Base-by-base conservation (phyloP, 495 filamentous ascomycete species). In the Penicillium cinerascens region DNA sequence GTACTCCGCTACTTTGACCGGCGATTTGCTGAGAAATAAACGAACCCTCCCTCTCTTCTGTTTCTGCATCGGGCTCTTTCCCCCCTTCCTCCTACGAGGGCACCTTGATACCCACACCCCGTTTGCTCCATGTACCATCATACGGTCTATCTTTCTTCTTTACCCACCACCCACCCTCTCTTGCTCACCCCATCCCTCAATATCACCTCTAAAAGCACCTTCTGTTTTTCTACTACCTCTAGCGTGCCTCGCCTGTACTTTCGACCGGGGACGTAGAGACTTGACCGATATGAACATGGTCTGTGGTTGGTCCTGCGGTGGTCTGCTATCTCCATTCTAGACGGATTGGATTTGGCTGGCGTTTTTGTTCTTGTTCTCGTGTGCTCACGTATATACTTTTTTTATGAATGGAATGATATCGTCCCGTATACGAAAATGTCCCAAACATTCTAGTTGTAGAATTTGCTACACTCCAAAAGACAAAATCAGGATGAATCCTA, bases 1-100 rank as follows among this genome's bases (percentile, higher is more conserved):
- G 89, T 93, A 25, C 66, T 95, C 49, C 88, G 87, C 56, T 84
- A 85, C 50, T 90, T 95, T 63, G 90, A 95, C 63, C 79, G 88
- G 35, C 67, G 89, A 36, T 95, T 95, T 45, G 70, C 72, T 21
- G 69, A 75, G 50, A 75, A 76, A 64, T 74, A 64, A 67, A 51
- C 18, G 18, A 47, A 47, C 13, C 20, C 25, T 47, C 17, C 25
- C 46, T 54, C 54, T 53, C 23, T 54, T 60, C 58, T 43, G 48
- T 49, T 59, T 56, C 47, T 55, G 54, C 55, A 55, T 55, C 58
- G 56, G 54, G 47, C 36, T 60, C 59, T 43, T 52, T 29, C 43
- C 51, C 52, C 49, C 37, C 43, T 53, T 52, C 23, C 37, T 15
- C n/a, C 42, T 46, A 41, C 29, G 45, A 46, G 60, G 49, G 35